Base-by-base conservation (phyloP, 192 early-diverging fungal genomes). In the Dispira simplex region DNA sequence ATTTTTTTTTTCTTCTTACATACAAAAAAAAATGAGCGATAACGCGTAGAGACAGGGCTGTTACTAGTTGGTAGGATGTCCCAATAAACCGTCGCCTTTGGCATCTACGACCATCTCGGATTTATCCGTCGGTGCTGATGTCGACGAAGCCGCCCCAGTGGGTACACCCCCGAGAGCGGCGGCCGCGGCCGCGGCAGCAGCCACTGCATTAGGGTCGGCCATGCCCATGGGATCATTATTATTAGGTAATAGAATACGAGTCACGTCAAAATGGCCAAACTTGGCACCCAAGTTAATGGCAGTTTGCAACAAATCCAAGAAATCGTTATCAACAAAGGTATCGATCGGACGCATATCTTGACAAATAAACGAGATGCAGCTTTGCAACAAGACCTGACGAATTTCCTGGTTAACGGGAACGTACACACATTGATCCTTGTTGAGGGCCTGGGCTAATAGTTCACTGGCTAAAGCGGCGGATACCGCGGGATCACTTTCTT, bases 301-400 rank as follows among this genome's bases (percentile, higher is more conserved):
- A 18, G 58, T 60, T 60, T 60, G 58, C 14, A 60, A 21, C 12
- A 60, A 16, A 60, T 60, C 58, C 58, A 60, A 60, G 44, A 60
- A 60, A 16, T 60, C 58, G 32, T 60, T 44, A 44, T 60, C 58
- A 2, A 27, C 58, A 12, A 60, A 43, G 8, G 58, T 60, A 14
- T 60, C 58, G 3, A 60, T 44, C 13, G 58, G 14, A 3, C 58
- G 58, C 58, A 60, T 60, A 21, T 60, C 58, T 44, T 60, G 58
- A 44, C 58, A 60, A 21, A 60, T 60, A 60, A 60, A 60, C 32
- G 25, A 44, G 58, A 44, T 44, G 58, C 58, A 60, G 14, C 58
- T 60, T 44, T 60, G 58, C 12, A 60, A 44, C 12, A 60, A 18
- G 58, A 60, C 58, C 21, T 60, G 58, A 14, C 58, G 58, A 44